Evolutionary conservation across 108 stramenopile genomes (phyloP).

Genomic region (Tribonema minus): DNA sequence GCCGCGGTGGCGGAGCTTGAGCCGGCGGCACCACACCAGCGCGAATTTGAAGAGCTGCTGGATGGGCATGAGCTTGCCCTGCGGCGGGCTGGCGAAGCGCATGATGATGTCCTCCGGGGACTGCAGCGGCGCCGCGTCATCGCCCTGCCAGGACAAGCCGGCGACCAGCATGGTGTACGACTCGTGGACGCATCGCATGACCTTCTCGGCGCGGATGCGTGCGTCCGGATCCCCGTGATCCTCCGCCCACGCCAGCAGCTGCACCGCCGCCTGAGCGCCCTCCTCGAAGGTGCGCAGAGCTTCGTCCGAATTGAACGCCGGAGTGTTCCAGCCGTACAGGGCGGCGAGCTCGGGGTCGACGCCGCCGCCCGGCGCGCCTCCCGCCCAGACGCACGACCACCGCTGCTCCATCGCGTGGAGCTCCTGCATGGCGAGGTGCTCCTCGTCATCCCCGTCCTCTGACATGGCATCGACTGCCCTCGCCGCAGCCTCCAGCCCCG

Average conservation of each 20-base stretch:
- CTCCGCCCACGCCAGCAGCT: background rate
- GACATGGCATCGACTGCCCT: no score
- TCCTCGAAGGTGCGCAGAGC: background rate
- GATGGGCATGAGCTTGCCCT: background rate
- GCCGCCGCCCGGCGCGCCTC: background rate
- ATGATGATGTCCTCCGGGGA: background rate
- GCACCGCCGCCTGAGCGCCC: background rate
- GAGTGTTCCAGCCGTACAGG: no score
- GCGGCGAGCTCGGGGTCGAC: background rate
- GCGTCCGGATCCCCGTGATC: background rate
- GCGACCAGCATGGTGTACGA: background rate
- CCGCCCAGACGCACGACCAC: no score
- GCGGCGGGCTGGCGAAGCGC: background rate
- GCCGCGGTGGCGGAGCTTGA: background rate
- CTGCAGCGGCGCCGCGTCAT: background rate
- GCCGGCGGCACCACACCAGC: background rate
- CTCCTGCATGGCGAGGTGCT: no score
- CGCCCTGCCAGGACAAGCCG: background rate
- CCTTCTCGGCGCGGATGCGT: background rate
- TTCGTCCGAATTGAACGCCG: no score
- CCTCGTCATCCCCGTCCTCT: no score
- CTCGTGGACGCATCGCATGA: background rate
- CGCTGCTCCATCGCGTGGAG: no score
- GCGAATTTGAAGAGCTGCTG: background rate
- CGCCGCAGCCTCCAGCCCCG: no score